These are phyloP conservation scores for Macadamia tetraphylla DNA, from an alignment of 164 flowering plant genomes.

Conservation along the genomic window DNA sequence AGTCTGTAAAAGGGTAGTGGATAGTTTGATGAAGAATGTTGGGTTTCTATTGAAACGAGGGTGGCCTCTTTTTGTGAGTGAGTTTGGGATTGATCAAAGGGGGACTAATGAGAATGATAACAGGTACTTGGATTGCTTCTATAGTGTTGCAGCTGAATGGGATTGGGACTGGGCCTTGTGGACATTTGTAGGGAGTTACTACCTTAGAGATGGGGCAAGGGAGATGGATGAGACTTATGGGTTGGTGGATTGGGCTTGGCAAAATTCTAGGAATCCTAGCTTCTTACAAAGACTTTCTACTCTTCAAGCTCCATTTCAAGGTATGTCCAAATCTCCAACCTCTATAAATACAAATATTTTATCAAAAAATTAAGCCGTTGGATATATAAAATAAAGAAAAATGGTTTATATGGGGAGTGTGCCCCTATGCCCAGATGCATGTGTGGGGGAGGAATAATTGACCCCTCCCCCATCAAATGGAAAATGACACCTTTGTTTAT, in stretches of 20 bases:
- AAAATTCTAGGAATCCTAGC: constrained; percentile 37
- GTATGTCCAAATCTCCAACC: constrained; percentile 14
- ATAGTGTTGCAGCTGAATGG: constrained; percentile 59
- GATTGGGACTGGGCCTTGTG: constrained; percentile 85
- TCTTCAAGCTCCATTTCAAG: constrained; percentile 65
- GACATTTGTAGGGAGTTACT: constrained; percentile 74
- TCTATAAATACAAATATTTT: too few species aligned
- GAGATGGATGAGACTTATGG: constrained; percentile 65
- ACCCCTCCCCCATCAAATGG: too few species aligned
- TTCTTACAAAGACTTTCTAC: constrained; percentile 42
- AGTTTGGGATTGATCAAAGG: constrained; percentile 69
- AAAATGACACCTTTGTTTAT: too few species aligned
- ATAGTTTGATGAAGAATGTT: constrained; percentile 32
- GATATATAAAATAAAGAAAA: too few species aligned
- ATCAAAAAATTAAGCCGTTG: too few species aligned
- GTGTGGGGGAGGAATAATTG: too few species aligned
- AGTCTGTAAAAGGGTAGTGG: constrained; percentile 47
- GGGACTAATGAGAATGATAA: constrained; percentile 70
- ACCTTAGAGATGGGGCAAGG: constrained; percentile 53
- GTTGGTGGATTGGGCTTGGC: constrained; percentile 50
- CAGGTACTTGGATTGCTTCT: constrained; percentile 65
- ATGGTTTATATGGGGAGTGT: too few species aligned
- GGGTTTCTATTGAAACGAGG: constrained; percentile 60
- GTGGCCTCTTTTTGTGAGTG: constrained; percentile 71
- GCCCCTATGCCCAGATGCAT: too few species aligned